Evolutionary conservation across 352 stramenopile species (phyloP), one percentile per base, ranked within the genome.

Genomic region (Thalassiosira hispida): DNA sequence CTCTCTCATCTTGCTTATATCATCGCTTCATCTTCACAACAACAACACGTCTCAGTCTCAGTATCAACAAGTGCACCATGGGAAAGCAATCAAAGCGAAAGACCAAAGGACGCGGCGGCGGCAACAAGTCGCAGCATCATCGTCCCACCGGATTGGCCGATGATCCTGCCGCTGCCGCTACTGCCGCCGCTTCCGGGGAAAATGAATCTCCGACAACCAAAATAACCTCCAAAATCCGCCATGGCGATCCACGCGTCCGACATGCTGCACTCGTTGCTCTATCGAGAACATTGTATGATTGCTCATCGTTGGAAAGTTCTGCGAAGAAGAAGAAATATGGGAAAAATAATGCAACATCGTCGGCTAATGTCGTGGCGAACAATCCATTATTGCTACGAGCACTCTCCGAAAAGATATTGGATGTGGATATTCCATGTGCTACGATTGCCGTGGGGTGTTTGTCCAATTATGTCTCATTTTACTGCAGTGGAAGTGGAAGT

Each of bases 371-470:
- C 12, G 35, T 63, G n/a, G 44, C 62, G 7, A 53, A 40, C 55
- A 56, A 84, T 53, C 49, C 67, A 52, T 57, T 22, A n/a, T 52
- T 91, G 0, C 49, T 93, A 25, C 83, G 83, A 44, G 83, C 85
- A 2, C 62, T 93, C 16, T 80, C 85, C 0, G 85, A 93, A 72
- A 73, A 83, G 61, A 65, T 91, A 2, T 72, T 91, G 38, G 79
- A 89, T 65, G 22, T 60, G 0, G 79, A 93, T 76, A 59, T 89
- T 49, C 80, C 86, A 31, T 91, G 83, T 85, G 74, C 83, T 11
- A 78, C 62, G 20, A 65, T 74, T 11, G 87, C 87, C 12, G 77
- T 79, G 2, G 87, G 80, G 44, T 91, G 84, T 77, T 49, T 93
- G 2, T 78, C 67, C 2, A 86, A 89, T 65, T 90, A 79, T 55